Evolutionary conservation across 139 green algal species (phyloP).

Genomic region (Edaphochlamys debaryana): DNA sequence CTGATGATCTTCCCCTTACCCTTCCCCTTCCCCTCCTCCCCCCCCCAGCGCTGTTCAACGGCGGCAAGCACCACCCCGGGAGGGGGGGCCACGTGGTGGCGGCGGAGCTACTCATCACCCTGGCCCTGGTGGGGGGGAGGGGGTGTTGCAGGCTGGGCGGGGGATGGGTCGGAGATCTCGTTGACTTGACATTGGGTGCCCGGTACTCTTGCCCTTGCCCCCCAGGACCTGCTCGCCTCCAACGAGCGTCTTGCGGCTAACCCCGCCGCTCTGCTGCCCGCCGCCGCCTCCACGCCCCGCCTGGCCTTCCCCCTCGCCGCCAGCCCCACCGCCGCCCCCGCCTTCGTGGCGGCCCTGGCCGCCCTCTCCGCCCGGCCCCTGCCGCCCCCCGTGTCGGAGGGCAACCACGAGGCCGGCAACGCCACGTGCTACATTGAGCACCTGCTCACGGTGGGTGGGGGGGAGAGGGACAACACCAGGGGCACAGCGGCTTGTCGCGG

Average conservation of each 20-base stretch:
- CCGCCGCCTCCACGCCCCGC: too few species aligned
- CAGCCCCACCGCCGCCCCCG: too few species aligned
- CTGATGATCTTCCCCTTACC: too few species aligned
- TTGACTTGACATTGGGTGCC: too few species aligned
- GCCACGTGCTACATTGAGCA: conserved; percentile 25
- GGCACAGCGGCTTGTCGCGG: too few species aligned
- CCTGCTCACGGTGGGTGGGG: background rate
- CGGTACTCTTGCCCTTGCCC: too few species aligned
- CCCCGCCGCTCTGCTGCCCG: too few species aligned
- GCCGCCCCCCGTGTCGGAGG: background rate
- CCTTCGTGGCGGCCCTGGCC: background rate
- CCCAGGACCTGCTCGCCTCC: too few species aligned
- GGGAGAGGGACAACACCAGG: too few species aligned
- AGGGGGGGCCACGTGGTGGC: conserved; percentile 19
- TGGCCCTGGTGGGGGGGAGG: background rate
- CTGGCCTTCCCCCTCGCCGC: too few species aligned
- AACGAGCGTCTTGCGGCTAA: too few species aligned
- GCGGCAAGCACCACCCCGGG: conserved; percentile 26
- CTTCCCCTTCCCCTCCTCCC: too few species aligned
- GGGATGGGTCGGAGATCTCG: background rate
- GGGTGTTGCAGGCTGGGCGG: background rate
- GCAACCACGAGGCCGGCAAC: background rate
- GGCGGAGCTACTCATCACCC: conserved; percentile 29
- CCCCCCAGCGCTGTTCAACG: conserved; percentile 22
- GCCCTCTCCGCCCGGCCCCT: conserved; percentile 14